Conservation (phyloP, 345 rosid genomes). For the Populus tremula region DNA sequence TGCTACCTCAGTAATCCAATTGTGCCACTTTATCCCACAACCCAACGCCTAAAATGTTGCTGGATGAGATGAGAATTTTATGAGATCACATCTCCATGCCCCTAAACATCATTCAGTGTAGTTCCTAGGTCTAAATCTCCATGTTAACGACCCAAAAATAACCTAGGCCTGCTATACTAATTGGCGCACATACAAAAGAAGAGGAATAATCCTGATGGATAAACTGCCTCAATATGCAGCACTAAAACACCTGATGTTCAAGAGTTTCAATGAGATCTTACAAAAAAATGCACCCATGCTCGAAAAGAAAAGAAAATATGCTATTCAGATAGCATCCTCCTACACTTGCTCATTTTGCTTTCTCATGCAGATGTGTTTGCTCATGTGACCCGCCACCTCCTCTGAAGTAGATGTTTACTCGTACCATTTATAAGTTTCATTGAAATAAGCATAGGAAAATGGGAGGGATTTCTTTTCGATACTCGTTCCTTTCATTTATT, state of each 20-base stretch:
- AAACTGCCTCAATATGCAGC: neutral
- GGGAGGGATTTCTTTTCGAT: neutral
- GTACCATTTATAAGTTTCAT: neutral
- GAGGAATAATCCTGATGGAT: neutral
- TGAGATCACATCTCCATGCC: neutral
- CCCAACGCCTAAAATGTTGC: neutral
- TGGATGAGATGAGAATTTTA: neutral
- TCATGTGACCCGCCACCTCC: neutral
- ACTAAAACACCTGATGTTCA: neutral
- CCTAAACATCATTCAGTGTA: neutral
- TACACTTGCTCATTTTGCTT: neutral
- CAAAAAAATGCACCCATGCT: neutral
- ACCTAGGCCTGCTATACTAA: neutral
- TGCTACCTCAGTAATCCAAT: neutral
- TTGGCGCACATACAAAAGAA: neutral
- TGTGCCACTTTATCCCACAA: neutral
- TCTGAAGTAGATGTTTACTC: neutral
- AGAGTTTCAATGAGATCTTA: neutral
- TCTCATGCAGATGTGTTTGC: neutral
- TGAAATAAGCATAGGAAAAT: neutral
- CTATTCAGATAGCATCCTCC: neutral
- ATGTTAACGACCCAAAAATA: neutral
- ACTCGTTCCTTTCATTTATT: neutral
- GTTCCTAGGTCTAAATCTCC: neutral
- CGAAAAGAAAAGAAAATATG: neutral